These are phyloP conservation scores for Galerina marginata DNA, from an alignment of 768 basidiomycete species.

Conservation along the genomic window DNA sequence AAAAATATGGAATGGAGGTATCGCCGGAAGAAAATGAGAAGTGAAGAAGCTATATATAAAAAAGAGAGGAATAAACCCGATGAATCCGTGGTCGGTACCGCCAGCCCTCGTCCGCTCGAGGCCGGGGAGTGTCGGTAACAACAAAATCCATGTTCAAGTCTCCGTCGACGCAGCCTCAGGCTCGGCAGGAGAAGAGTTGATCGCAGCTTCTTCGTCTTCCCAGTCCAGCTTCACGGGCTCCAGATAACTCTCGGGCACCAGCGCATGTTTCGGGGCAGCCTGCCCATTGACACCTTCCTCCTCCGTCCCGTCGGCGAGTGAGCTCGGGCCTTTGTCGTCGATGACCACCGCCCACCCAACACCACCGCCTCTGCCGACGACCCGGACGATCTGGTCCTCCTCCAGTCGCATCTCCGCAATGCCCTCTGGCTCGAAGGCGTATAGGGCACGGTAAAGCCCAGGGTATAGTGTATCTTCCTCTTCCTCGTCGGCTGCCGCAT, in stretches of 20 bases:
- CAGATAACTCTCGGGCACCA: conserved; percentile 82
- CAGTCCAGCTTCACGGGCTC: conserved; percentile 58
- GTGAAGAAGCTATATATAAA: too few species aligned
- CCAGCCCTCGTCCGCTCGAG: too few species aligned
- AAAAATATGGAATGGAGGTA: too few species aligned
- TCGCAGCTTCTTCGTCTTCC: conserved; percentile 30
- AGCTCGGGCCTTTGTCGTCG: conserved; percentile 27
- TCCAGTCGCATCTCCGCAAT: conserved; percentile 82
- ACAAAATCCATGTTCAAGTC: too few species aligned
- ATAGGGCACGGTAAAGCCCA: conserved; percentile 79
- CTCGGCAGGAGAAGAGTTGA: too few species aligned
- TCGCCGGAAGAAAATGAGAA: too few species aligned
- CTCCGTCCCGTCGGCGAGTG: conserved; percentile 14
- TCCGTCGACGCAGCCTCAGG: too few species aligned
- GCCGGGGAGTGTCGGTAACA: too few species aligned
- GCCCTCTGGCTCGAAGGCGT: conserved; percentile 80
- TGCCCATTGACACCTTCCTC: conserved; percentile 18
- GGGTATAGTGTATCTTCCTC: conserved; percentile 58
- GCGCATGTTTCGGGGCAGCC: conserved; percentile 52
- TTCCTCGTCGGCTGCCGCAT: conserved; percentile 33
- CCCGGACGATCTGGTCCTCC: conserved; percentile 77
- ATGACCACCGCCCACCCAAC: conserved; percentile 83
- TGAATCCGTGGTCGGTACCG: too few species aligned
- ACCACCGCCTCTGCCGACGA: conserved; percentile 77
- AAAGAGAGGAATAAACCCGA: too few species aligned